A percentile compares a stretch with the other conserved stretches of the same genome.
Evolutionary conservation across 2,329 filamentous ascomycete genomes (phyloP).

Genomic region (Fusarium annulatum): DNA sequence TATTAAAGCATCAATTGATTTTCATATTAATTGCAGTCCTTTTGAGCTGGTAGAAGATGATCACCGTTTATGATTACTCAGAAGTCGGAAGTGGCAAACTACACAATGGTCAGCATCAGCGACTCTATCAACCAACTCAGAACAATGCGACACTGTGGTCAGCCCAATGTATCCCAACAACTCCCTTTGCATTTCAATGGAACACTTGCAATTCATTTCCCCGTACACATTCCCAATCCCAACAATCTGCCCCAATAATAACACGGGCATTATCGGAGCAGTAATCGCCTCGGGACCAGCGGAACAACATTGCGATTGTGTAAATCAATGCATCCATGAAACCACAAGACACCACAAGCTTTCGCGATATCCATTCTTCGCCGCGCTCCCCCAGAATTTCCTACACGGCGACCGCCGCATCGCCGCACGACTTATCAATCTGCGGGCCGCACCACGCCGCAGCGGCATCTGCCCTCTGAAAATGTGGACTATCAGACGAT

Average conservation of each 20-base stretch:
- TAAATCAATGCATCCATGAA: not conserved
- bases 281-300: not conserved
- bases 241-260: not conserved
- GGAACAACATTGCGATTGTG: not conserved
- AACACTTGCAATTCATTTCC: not conserved
- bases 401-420: not conserved
- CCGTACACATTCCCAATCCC: not conserved
- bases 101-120: not conserved
- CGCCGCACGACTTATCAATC: not conserved
- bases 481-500: constrained; percentile 23
- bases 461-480: not conserved
- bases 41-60: accelerated
- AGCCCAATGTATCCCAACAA: not conserved
- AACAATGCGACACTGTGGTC: not conserved
- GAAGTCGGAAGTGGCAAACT: no score
- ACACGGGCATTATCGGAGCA: not conserved
- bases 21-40: accelerated
- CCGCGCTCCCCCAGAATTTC: accelerated
- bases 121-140: not conserved
- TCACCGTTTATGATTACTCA: accelerated
- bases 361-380: not conserved
- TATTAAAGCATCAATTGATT: accelerated
- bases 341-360: not conserved
- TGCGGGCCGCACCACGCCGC: constrained; percentile 28
- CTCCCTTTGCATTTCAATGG: accelerated